Conservation (phyloP, 148 eudicot species). For the Nepenthes gracilis region DNA sequence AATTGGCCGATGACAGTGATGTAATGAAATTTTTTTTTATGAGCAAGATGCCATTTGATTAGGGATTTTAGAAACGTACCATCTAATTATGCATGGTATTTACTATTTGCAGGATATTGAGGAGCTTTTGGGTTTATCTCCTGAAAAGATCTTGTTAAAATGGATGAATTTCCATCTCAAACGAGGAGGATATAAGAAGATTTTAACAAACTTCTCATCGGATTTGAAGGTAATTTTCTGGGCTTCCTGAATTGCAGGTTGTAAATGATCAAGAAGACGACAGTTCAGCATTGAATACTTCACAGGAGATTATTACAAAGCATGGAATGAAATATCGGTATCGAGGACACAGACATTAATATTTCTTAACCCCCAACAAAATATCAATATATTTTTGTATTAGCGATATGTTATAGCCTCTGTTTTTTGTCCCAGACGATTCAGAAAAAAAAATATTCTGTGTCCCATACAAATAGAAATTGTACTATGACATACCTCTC, state of each 20-base stretch:
- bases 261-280: neutral
- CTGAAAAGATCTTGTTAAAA: conserved; percentile 81
- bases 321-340: neutral
- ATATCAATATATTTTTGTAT: no score
- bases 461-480: no score
- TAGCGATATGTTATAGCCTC: no score
- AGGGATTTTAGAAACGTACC: neutral
- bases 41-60: neutral
- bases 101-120: conserved; percentile 67
- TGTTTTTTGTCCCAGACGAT: no score
- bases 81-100: conserved; percentile 5
- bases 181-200: conserved; percentile 73
- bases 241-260: neutral
- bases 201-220: conserved; percentile 73
- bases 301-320: no score
- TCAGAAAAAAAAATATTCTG: no score
- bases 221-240: conserved; percentile 65
- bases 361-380: neutral
- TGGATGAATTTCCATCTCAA: conserved; percentile 99
- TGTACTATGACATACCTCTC: no score
- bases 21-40: conserved; percentile 21
- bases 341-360: neutral
- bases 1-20: conserved; percentile 72
- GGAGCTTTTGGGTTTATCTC: conserved; percentile 85
- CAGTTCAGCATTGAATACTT: neutral